Evolutionary conservation across 192 early-diverging fungal species (phyloP).

Genomic region (Endogone sp.): DNA sequence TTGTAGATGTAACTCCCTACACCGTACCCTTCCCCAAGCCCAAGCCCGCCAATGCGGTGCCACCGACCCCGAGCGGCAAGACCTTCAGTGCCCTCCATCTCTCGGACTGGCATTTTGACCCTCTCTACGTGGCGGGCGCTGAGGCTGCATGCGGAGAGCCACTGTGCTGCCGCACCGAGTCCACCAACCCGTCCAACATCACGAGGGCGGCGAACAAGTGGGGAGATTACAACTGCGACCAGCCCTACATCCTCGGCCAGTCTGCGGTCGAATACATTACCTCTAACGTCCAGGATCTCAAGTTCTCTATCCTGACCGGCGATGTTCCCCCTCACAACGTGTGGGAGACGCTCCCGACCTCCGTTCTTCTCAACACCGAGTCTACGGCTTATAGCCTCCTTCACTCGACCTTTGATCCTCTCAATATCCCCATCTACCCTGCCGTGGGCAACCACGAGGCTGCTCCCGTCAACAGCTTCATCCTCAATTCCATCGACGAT

Average conservation of each 20-base stretch:
- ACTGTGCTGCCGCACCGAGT: constrained; percentile 39
- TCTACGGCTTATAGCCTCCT: constrained; percentile 25
- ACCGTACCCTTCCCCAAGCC: constrained; percentile 40
- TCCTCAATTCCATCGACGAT: no score
- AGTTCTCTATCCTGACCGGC: constrained; percentile 47
- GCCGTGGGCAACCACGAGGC: constrained; percentile 54
- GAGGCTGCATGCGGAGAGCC: constrained; percentile 45
- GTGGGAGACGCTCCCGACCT: constrained; percentile 36
- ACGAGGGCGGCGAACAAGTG: constrained; percentile 25
- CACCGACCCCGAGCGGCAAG: constrained; percentile 18
- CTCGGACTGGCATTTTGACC: constrained; percentile 51
- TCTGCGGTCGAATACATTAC: constrained; percentile 42
- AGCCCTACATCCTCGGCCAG: constrained; percentile 37
- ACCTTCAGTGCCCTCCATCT: constrained; percentile 40
- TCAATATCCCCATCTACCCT: constrained; percentile 40
- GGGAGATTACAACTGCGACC: constrained; percentile 50
- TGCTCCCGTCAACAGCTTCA: constrained; percentile 42
- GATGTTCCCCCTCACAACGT: constrained; percentile 54
- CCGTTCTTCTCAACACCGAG: constrained; percentile 35
- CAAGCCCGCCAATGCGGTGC: constrained; percentile 30
- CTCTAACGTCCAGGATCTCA: constrained; percentile 30
- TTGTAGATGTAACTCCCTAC: constrained; percentile 15
- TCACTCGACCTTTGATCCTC: constrained; percentile 27
- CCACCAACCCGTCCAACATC: neutral
- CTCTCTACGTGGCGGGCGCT: constrained; percentile 35